phyloP scores from a whole-genome alignment of 2,329 filamentous ascomycete species.

The Zasmidium angulare region DNA sequence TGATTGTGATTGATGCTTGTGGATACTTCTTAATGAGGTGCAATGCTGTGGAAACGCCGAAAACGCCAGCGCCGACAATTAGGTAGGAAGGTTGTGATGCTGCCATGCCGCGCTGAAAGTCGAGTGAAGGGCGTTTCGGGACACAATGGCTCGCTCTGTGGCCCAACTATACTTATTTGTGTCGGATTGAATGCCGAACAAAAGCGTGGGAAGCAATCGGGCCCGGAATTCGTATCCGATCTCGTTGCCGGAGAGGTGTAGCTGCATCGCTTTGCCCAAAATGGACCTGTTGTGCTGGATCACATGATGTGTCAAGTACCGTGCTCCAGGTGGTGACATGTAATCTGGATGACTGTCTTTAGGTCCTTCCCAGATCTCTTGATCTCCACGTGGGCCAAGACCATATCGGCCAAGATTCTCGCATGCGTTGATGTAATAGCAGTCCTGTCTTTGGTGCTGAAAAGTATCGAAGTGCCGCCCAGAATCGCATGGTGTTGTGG shows the following conservation, averaged over 20 bases:
- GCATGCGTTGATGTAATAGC: too few relatives aligned
- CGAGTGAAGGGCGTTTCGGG: background rate
- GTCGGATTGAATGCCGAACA: background rate
- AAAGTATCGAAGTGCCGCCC: too few relatives aligned
- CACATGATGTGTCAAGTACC: too few relatives aligned
- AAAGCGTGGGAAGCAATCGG: background rate
- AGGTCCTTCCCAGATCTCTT: too few relatives aligned
- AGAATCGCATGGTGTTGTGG: too few relatives aligned
- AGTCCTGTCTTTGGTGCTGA: too few relatives aligned
- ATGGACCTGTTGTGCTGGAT: background rate
- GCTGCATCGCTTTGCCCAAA: background rate
- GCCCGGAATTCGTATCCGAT: background rate
- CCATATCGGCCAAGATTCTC: too few relatives aligned
- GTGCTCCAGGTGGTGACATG: too few relatives aligned
- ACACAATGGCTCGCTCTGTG: too few relatives aligned
- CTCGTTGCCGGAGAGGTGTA: background rate
- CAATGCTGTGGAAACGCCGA: conserved; percentile 63
- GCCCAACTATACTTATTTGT: background rate
- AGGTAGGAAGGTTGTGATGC: conserved; percentile 27
- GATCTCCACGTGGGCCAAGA: too few relatives aligned
- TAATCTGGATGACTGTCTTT: too few relatives aligned
- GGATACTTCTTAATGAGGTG: conserved; percentile 40
- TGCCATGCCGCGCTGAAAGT: conserved; percentile 2
- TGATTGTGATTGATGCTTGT: conserved; percentile 40
- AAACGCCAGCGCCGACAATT: conserved; percentile 39